phyloP scores from a whole-genome alignment of 2,329 filamentous ascomycete species.

The Geosmithia putterillii region DNA sequence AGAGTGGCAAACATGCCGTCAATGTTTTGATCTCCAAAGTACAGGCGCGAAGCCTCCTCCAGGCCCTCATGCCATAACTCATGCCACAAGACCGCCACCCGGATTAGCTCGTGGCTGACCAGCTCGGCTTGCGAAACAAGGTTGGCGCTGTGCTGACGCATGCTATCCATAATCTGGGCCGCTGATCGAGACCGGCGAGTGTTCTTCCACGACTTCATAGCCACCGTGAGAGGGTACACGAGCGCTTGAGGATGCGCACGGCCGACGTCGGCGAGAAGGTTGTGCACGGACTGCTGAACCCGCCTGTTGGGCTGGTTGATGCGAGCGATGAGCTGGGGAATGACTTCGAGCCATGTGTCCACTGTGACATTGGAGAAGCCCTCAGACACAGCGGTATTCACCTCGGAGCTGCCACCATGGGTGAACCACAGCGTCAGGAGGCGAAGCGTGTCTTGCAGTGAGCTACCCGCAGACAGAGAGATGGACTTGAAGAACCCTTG shows the following conservation, averaged over 20 bases:
- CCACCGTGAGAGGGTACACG: conserved; percentile 93
- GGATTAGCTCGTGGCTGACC: conserved; percentile 92
- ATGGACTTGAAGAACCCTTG: conserved; percentile 98
- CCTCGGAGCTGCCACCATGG: conserved; percentile 78
- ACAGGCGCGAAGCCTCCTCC: conserved; percentile 89
- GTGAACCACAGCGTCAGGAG: conserved; percentile 93
- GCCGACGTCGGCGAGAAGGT: conserved; percentile 83
- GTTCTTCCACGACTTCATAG: conserved; percentile 85
- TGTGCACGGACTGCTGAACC: conserved; percentile 84
- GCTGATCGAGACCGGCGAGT: conserved; percentile 78
- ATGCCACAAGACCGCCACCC: conserved; percentile 95
- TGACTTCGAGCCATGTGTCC: conserved; percentile 97
- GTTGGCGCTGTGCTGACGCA: conserved; percentile 86
- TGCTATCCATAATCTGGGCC: conserved; percentile 90
- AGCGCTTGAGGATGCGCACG: conserved; percentile 90
- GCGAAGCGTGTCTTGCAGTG: conserved; percentile 86
- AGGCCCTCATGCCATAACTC: conserved; percentile 98
- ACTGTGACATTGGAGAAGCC: conserved; percentile 87
- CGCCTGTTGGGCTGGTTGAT: conserved; percentile 92
- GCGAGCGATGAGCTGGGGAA: conserved; percentile 89
- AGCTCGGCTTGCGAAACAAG: conserved; percentile 91
- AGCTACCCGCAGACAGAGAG: conserved; percentile 78
- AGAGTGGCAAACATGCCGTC: conserved; percentile 93
- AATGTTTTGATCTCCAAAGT: conserved; percentile 96
- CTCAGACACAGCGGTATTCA: conserved; percentile 78